A percentile compares a stretch with the other conserved stretches of the same genome.
Evolutionary conservation across 768 basidiomycete genomes (phyloP).

Genomic region (Hydnomerulius pinastri): DNA sequence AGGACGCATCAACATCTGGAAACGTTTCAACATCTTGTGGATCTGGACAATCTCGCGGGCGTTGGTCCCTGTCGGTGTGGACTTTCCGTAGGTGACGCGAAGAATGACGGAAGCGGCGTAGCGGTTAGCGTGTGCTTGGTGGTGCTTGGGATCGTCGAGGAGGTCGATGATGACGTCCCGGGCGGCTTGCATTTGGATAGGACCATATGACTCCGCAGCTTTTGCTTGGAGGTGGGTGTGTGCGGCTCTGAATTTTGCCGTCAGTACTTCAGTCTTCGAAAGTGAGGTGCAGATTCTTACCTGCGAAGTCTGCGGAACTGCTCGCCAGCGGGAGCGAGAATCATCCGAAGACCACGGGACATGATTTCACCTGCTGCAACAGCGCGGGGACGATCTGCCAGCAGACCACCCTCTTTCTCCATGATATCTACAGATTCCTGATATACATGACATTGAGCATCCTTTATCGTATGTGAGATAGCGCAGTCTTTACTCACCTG

Average conservation of each 20-base stretch:
- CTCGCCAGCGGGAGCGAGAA: slow-evolving; percentile 58
- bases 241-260: slow-evolving; percentile 51
- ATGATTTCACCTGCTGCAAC: slow-evolving; percentile 63
- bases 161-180: slow-evolving; percentile 34
- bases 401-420: slow-evolving; percentile 61
- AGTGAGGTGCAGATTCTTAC: slow-evolving; percentile 36
- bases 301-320: slow-evolving; percentile 62
- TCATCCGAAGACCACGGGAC: slow-evolving; percentile 57
- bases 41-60: slow-evolving; percentile 36
- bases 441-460: not conserved
- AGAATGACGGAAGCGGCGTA: slow-evolving; percentile 38
- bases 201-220: slow-evolving; percentile 47
- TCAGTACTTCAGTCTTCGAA: too few relatives aligned
- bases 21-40: slow-evolving; percentile 35
- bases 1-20: slow-evolving; percentile 38
- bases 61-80: slow-evolving; percentile 28
- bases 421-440: slow-evolving; percentile 65
- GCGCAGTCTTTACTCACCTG: slow-evolving; percentile 27
- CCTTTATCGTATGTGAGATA: not conserved
- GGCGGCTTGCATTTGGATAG: slow-evolving; percentile 44
- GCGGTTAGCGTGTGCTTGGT: slow-evolving; percentile 57
- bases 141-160: slow-evolving; percentile 36
- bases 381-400: slow-evolving; percentile 55
- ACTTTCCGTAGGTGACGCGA: slow-evolving; percentile 38
- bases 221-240: slow-evolving; percentile 62